phyloP scores from a whole-genome alignment of 805 yeast genomes.

The Teunomyces lycoperdinae region DNA sequence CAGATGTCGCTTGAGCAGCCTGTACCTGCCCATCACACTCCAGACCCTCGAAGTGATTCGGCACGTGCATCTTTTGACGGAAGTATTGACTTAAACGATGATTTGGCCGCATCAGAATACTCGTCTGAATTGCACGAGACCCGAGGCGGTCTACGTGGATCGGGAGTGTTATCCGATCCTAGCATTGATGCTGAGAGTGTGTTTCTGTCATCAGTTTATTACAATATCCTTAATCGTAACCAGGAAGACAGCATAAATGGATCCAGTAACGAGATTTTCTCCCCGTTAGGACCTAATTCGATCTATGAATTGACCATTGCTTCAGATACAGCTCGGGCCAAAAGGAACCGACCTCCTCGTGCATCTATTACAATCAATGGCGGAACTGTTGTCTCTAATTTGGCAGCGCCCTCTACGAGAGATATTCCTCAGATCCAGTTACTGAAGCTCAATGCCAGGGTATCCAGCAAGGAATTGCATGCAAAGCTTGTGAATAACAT shows the following conservation, averaged over 20 bases:
- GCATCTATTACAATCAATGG: conserved; percentile 38
- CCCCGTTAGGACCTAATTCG: conserved; percentile 71
- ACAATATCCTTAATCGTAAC: conserved; percentile 18
- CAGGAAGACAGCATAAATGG: conserved; percentile 11
- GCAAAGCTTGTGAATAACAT: conserved; percentile 16
- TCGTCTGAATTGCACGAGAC: conserved; percentile 15
- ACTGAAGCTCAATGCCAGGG: conserved; percentile 25
- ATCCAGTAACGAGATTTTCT: conserved; percentile 24
- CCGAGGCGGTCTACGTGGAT: conserved; percentile 5
- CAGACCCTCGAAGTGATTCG: neutral
- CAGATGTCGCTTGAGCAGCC: conserved; percentile 2
- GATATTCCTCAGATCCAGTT: conserved; percentile 85
- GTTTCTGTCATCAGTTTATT: conserved; percentile 26
- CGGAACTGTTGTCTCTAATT: conserved; percentile 40
- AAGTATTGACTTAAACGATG: conserved; percentile 32
- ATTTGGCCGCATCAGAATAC: conserved; percentile 28
- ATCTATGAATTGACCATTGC: conserved; percentile 72
- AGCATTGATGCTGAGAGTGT: conserved; percentile 33
- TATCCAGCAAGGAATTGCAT: conserved; percentile 19
- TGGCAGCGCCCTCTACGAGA: conserved; percentile 66
- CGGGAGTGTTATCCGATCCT: conserved; percentile 18
- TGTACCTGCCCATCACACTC: neutral
- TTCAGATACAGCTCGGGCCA: conserved; percentile 44
- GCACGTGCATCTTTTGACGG: conserved; percentile 19
- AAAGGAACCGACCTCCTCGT: conserved; percentile 32